Percentiles rank a stretch among this genome's conserved stretches.
Evolutionary conservation across 345 rosid genomes (phyloP).

Genomic region (Eucalyptus pauciflora): DNA sequence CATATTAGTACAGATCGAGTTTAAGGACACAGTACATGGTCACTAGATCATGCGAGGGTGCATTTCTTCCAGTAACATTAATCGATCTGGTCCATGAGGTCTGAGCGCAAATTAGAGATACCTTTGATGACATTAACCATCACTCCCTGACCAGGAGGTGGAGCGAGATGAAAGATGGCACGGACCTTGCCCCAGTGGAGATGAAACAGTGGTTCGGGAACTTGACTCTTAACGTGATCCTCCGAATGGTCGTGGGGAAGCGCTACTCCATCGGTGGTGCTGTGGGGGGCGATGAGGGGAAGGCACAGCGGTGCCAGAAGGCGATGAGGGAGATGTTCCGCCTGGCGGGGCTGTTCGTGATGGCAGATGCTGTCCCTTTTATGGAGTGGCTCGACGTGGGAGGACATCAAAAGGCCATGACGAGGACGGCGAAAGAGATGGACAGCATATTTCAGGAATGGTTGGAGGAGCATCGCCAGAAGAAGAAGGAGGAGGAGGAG

Average conservation of each 20-base stretch:
- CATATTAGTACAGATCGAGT: background rate
- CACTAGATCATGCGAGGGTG: background rate
- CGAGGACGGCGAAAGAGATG: conserved; percentile 5
- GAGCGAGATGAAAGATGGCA: background rate
- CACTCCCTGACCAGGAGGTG: background rate
- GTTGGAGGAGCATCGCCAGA: conserved; percentile 11
- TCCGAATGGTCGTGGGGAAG: conserved; percentile 6
- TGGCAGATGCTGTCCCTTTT: conserved; percentile 18
- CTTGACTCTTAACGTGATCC: conserved; percentile 9
- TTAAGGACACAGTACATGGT: background rate
- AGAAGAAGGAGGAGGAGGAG: background rate
- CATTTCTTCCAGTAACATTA: background rate
- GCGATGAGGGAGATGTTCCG: background rate
- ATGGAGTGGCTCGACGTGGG: conserved; percentile 17
- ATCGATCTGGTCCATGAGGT: background rate
- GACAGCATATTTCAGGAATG: conserved; percentile 4
- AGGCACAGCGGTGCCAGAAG: background rate
- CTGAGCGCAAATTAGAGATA: background rate
- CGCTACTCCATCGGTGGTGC: background rate
- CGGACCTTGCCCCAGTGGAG: conserved; percentile 2
- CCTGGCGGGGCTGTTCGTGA: conserved; percentile 6
- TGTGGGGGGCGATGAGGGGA: background rate
- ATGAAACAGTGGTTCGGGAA: conserved; percentile 20
- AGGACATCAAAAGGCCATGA: conserved; percentile 18
- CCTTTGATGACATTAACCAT: background rate